phyloP scores from a whole-genome alignment of 495 filamentous ascomycete genomes.

The Penicillium desertorum region DNA sequence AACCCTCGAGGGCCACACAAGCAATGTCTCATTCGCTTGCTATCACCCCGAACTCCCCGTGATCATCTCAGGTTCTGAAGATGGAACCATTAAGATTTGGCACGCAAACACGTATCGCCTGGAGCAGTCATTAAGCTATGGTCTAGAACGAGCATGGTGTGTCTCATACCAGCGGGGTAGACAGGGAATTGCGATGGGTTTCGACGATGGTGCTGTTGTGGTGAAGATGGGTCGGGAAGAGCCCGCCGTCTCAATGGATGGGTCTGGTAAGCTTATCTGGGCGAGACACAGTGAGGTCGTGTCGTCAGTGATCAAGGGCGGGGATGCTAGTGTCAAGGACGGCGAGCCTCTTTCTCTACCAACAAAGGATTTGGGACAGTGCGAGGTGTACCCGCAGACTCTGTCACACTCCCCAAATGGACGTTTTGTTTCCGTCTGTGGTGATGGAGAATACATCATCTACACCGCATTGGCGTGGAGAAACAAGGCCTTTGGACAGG shows the following conservation, averaged over 20 bases:
- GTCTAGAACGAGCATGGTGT: constrained; percentile 96
- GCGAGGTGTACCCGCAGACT: constrained; percentile 95
- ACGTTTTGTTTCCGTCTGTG: constrained; percentile 93
- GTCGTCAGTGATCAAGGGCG: constrained; percentile 91
- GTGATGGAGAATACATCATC: constrained; percentile 97
- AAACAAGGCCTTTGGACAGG: constrained; percentile 95
- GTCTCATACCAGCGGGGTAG: constrained; percentile 89
- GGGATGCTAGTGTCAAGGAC: constrained; percentile 80
- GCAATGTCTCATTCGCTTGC: constrained; percentile 98
- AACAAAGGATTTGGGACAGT: constrained; percentile 91
- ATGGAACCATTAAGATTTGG: constrained; percentile 98
- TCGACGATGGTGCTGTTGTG: constrained; percentile 96
- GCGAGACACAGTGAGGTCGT: constrained; percentile 92
- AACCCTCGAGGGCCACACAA: constrained; percentile 94
- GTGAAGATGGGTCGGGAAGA: constrained; percentile 98
- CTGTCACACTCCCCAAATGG: constrained; percentile 96
- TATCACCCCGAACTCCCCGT: constrained; percentile 97
- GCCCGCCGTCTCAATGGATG: constrained; percentile 95
- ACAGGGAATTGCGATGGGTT: constrained; percentile 92
- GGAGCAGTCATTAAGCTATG: constrained; percentile 94
- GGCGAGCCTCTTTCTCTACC: constrained; percentile 80
- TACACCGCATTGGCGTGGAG: constrained; percentile 97
- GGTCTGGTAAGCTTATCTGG: constrained; percentile 93
- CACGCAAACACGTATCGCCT: constrained; percentile 95
- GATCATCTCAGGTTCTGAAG: constrained; percentile 98